These are phyloP conservation scores for Didymella sp. DNA, from an alignment of 2,329 filamentous ascomycete genomes.

Conservation along the genomic window DNA sequence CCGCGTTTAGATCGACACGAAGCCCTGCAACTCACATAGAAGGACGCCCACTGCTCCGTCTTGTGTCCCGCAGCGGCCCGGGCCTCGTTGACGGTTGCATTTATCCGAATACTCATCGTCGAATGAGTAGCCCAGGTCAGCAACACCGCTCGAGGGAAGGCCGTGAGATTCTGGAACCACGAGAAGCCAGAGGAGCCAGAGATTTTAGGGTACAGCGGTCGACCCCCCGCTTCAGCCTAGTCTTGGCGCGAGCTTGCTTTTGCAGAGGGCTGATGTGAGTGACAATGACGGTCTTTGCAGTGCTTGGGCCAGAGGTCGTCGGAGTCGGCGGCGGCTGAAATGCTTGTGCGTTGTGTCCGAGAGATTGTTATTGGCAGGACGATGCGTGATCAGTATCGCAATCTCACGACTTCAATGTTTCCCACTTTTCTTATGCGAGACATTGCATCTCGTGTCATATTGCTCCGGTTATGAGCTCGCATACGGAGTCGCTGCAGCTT, in stretches of 20 bases:
- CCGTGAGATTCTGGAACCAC: slow-evolving; percentile 39
- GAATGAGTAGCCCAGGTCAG: slow-evolving; percentile 27
- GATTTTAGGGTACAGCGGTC: slow-evolving; percentile 49
- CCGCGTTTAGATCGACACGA: slow-evolving; percentile 16
- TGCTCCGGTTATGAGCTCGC: slow-evolving; percentile 36
- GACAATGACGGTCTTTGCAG: slow-evolving; percentile 43
- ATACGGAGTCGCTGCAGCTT: slow-evolving; percentile 34
- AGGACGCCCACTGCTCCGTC: slow-evolving; percentile 49
- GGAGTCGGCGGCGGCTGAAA: slow-evolving; percentile 50
- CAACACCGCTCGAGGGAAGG: slow-evolving; percentile 32
- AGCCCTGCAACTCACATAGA: slow-evolving; percentile 42
- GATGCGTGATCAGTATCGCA: slow-evolving; percentile 33
- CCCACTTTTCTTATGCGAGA: slow-evolving; percentile 37
- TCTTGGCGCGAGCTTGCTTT: slow-evolving; percentile 48
- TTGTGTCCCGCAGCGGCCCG: slow-evolving; percentile 45
- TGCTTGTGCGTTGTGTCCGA: slow-evolving; percentile 49
- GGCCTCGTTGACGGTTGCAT: slow-evolving; percentile 48
- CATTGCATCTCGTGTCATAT: slow-evolving; percentile 43
- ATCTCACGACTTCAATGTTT: slow-evolving; percentile 40
- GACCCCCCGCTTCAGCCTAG: slow-evolving; percentile 48
- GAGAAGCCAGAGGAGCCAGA: slow-evolving; percentile 44
- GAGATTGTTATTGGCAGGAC: slow-evolving; percentile 42
- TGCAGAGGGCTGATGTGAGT: slow-evolving; percentile 48
- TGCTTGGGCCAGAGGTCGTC: slow-evolving; percentile 48
- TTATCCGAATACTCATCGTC: slow-evolving; percentile 50